These are phyloP conservation scores for Quercus agrifolia DNA, from an alignment of 306 rosid genomes.

Conservation along the genomic window DNA sequence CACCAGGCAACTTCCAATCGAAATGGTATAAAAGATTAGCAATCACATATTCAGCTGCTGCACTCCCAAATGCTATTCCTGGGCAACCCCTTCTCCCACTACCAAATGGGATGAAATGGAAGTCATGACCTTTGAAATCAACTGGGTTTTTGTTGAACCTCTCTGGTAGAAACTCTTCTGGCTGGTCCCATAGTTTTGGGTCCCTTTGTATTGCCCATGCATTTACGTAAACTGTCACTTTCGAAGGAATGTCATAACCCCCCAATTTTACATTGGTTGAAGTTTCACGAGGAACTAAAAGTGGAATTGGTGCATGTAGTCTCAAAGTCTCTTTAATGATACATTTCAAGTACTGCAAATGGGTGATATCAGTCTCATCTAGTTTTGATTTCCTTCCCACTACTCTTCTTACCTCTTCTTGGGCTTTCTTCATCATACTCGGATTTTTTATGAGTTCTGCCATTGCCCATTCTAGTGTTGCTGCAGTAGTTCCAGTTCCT, in stretches of 20 bases:
- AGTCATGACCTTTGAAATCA: conserved; percentile 22
- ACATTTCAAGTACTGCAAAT: conserved; percentile 31
- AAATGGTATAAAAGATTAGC: conserved; percentile 9
- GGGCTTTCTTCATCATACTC: conserved; percentile 27
- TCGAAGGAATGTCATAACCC: conserved; percentile 10
- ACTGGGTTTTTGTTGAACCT: conserved; percentile 8
- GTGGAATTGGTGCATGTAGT: conserved; percentile 28
- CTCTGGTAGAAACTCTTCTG: conserved; percentile 31
- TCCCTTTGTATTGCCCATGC: conserved; percentile 33
- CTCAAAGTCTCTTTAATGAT: conserved; percentile 27
- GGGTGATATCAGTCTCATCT: conserved; percentile 1
- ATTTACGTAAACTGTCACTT: conserved; percentile 23
- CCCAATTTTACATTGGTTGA: background rate
- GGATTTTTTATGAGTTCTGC: conserved; percentile 28
- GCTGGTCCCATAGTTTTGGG: conserved; percentile 25
- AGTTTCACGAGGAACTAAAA: conserved; percentile 24
- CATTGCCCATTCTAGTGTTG: conserved; percentile 31
- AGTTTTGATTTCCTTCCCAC: conserved; percentile 20
- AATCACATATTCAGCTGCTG: background rate
- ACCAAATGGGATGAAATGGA: conserved; percentile 28
- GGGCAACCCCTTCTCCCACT: conserved; percentile 35
- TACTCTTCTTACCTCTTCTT: conserved; percentile 30
- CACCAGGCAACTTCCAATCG: background rate
- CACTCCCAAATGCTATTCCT: conserved; percentile 15
- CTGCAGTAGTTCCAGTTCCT: conserved; percentile 21